A percentile compares a stretch with the other conserved stretches of the same genome.
phyloP scores from a whole-genome alignment of 1,284 basidiomycete species.

The Schizophyllum commune region DNA sequence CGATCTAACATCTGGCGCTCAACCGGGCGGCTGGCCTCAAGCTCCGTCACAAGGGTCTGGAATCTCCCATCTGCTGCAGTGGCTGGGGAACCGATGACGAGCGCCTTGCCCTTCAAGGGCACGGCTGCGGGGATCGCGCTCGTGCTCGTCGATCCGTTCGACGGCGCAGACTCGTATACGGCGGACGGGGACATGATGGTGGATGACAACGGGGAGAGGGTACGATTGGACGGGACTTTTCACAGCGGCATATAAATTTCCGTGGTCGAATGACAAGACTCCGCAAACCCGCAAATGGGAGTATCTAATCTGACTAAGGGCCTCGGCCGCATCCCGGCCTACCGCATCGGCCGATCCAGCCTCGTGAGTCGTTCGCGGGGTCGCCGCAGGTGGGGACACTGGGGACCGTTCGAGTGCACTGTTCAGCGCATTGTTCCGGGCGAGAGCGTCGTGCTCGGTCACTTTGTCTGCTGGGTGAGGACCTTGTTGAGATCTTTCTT shows the following conservation, averaged over 20 bases:
- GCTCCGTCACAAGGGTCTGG: slow-evolving; percentile 53
- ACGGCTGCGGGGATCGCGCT: slow-evolving; percentile 9
- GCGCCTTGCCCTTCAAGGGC: slow-evolving; percentile 37
- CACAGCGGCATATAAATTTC: not conserved
- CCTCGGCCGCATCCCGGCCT: not conserved
- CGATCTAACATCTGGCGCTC: slow-evolving; percentile 74
- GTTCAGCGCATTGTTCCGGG: not conserved
- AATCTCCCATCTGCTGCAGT: slow-evolving; percentile 73
- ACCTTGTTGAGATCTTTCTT: too few relatives aligned
- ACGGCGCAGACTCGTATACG: slow-evolving; percentile 31
- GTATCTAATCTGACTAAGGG: not conserved
- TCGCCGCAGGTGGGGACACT: too few relatives aligned
- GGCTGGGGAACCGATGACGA: slow-evolving; percentile 65
- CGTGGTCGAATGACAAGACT: not conserved
- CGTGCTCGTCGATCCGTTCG: slow-evolving; percentile 13
- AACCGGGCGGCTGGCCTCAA: slow-evolving; percentile 46
- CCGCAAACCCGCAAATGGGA: not conserved
- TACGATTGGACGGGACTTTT: not conserved
- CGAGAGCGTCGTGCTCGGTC: not conserved
- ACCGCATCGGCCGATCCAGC: not conserved
- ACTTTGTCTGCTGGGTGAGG: too few relatives aligned
- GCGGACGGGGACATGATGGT: slow-evolving; percentile 50
- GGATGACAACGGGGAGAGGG: not conserved
- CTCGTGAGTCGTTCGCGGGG: too few relatives aligned
- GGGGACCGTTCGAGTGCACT: too few relatives aligned